Base-by-base conservation (phyloP, 164 flowering plant species). In the Stephania yunnanensis region DNA sequence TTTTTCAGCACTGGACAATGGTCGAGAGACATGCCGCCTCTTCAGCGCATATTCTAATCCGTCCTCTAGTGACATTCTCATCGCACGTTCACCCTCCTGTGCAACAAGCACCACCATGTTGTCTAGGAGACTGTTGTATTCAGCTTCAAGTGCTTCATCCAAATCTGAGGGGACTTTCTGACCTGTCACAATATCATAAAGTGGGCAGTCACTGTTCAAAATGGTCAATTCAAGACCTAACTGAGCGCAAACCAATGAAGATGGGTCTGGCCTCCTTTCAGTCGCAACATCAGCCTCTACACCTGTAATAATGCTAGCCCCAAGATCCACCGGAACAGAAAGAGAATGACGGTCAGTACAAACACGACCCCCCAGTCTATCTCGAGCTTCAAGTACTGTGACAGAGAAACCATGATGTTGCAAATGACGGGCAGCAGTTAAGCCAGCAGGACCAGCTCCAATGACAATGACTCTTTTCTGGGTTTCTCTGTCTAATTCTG, bases 361-460 rank as follows among this genome's bases (percentile, higher is more conserved):
- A 73, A 96, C 98, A 69, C 99, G 98, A 77, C 99, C 99, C 0
- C 99, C 99, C 69, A 93, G 79, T 84, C 99, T 87, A 81, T 80
- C 75, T 82, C 99, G 87, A 44, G 93, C 99, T 87, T 96, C 99
- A 74, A 96, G 94, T 52, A 96, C 86, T 70, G 76, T 84, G 53
- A 92, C 99, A 82, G 84, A 77, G 82, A 90, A 92, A 65, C 99
- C 99, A 76, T 92, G 98, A 19, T 97, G 92, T 78, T 89, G 91
- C 87, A 96, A 85, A 85, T 96, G 99, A 19, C 97, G 91, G n/a
- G 98, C 97, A 22, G 98, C 98, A 82, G 89, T 90, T 79, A 96
- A 85, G 69, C 99, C 99, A 80, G 99, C 97, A 79, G 99, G 97
- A 77, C 99, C 99, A 75, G 99, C 99, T 81, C 99, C 99, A 45